A percentile compares a stretch with the other conserved stretches of the same genome.
Conservation (phyloP, 768 basidiomycete species). For the Tylopilus felleus region DNA sequence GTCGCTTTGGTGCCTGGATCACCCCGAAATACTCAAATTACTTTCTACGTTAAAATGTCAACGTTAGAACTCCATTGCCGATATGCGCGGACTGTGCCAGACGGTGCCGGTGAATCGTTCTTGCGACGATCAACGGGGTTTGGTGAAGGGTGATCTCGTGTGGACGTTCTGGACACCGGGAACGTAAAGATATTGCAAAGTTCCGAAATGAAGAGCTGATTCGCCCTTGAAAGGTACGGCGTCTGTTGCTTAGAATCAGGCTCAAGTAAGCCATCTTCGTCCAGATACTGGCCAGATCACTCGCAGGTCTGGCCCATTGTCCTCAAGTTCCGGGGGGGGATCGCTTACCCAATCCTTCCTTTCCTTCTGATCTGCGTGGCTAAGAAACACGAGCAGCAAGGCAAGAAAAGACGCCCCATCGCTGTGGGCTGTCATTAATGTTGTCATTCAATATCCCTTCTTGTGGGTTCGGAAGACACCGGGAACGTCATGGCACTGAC, state of each 20-base stretch:
- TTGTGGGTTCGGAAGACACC: background rate
- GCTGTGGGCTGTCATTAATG: background rate
- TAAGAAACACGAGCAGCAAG: background rate
- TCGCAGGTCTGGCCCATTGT: background rate
- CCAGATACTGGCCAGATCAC: background rate
- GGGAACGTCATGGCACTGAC: background rate
- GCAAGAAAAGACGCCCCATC: background rate
- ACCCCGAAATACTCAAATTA: background rate
- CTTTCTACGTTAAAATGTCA: background rate
- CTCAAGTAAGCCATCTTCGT: no score
- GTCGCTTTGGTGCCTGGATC: slow-evolving; percentile 2
- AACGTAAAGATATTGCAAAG: background rate
- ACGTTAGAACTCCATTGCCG: background rate
- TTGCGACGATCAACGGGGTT: background rate
- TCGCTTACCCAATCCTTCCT: background rate
- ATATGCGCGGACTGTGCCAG: background rate
- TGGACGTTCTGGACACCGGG: background rate
- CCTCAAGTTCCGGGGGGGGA: background rate
- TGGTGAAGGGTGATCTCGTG: background rate
- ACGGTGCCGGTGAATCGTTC: background rate
- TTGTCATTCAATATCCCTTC: background rate
- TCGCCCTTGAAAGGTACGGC: background rate
- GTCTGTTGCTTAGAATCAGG: no score
- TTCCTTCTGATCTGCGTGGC: background rate
- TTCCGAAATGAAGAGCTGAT: background rate